Percentiles rank a stretch among this genome's conserved stretches.
Conservation (phyloP, 352 stramenopile species). For the Pythium angustatum region DNA sequence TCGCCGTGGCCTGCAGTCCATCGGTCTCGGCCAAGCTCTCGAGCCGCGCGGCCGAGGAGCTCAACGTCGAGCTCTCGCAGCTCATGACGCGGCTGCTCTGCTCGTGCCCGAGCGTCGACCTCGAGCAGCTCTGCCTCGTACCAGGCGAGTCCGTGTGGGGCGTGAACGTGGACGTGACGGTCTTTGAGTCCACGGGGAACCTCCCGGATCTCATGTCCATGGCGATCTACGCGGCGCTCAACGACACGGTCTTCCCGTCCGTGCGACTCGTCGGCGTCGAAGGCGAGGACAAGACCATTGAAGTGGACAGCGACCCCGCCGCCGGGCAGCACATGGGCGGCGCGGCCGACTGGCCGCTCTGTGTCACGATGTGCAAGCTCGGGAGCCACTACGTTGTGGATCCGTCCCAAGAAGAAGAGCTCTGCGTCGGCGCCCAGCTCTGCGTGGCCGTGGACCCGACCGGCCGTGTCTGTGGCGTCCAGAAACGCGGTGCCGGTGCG, state of each 20-base stretch:
- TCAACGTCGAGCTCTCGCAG: slow-evolving; percentile 81
- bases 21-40: slow-evolving; percentile 76
- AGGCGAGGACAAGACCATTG: slow-evolving; percentile 72
- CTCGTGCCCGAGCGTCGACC: slow-evolving; percentile 49
- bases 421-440: slow-evolving; percentile 74
- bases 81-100: slow-evolving; percentile 70
- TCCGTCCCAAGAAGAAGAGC: slow-evolving; percentile 71
- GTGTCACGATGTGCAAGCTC: slow-evolving; percentile 76
- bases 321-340: slow-evolving; percentile 50
- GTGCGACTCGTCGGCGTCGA: slow-evolving; percentile 72
- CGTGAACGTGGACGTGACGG: slow-evolving; percentile 73
- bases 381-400: slow-evolving; percentile 70
- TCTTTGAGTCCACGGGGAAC: slow-evolving; percentile 80
- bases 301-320: slow-evolving; percentile 74
- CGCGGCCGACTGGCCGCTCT: slow-evolving; percentile 63
- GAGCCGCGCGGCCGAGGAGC: slow-evolving; percentile 66
- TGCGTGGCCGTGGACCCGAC: slow-evolving; percentile 67
- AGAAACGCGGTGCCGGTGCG: slow-evolving; percentile 71
- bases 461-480: slow-evolving; percentile 63
- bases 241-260: slow-evolving; percentile 76
- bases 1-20: slow-evolving; percentile 62
- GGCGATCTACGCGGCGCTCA: slow-evolving; percentile 78
- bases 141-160: slow-evolving; percentile 73
- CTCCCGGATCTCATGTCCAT: slow-evolving; percentile 76
- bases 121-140: slow-evolving; percentile 68